Evolutionary conservation across 106 monocot genomes (phyloP), one percentile per base, ranked within the genome.

Genomic region (Phalaenopsis equestris): DNA sequence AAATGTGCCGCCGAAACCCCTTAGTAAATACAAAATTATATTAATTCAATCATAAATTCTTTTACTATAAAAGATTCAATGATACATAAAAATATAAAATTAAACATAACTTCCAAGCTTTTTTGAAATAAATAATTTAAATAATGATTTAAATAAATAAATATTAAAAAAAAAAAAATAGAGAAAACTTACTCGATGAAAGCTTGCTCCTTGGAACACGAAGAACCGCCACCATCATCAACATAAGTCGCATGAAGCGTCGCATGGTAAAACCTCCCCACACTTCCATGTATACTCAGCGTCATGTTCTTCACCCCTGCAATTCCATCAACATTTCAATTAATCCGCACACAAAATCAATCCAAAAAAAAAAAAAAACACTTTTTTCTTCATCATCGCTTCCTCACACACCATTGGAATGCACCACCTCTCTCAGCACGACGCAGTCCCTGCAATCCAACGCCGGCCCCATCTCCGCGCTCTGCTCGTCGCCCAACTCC

Each of bases 211-310:
- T 49, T 42, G 1, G 64, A 58, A 16, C 30, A 30, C 30, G 11
- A 47, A 19, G 58, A 39, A 16, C 73, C 23, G 36, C 79, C 86
- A 23, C 84, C 82, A 2, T 30, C 17, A 48, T 16, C 77, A 52
- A 52, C 14, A 39, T 78, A 12, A 2, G 15, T 57, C 7, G 83
- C 77, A 9, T 86, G 79, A 7, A 89, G 56, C 4, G 48, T 81
- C 0, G 89, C 92, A 57, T 90, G 92, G 73, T 84, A 85, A 79
- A 92, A 88, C 15, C 70, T 76, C 7, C 86, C 84, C 3, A 80
- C 9, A 0, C 82, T 84, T 77, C 92, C 92, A 83, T 93, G 90
- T 7, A 93, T 85, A 5, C 65, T 14, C 64, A 93, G 86, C 80
- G 80, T 88, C 84, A 77, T 64, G 42, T 41, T 79, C 43, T 81